Conservation (phyloP, 2,329 filamentous ascomycete species). For the Cryphonectria japonica region DNA sequence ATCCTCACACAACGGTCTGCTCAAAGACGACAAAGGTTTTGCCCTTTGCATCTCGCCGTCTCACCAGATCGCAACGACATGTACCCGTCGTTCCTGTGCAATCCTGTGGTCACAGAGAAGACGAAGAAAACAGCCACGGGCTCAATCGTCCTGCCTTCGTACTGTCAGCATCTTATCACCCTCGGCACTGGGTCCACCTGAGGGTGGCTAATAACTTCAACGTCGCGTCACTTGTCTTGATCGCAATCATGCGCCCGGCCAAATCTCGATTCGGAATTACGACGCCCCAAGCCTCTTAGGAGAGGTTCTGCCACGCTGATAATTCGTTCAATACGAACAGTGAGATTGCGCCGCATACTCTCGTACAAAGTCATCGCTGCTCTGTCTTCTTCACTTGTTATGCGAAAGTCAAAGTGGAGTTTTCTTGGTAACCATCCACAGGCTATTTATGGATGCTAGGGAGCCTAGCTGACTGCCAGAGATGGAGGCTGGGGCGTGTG, state of each 20-base stretch:
- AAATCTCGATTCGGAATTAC: not conserved
- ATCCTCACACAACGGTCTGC: not conserved
- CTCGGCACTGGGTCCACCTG: not conserved
- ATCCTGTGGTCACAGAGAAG: slow-evolving; percentile 3
- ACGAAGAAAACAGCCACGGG: slow-evolving; percentile 1
- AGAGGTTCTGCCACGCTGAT: slow-evolving; percentile 10
- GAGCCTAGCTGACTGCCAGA: not conserved
- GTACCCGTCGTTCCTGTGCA: not conserved
- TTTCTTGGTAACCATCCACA: no score
- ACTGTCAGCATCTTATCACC: not conserved
- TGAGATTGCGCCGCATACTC: not conserved
- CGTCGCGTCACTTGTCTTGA: not conserved
- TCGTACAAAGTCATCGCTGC: not conserved
- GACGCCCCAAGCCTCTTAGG: slow-evolving; percentile 5
- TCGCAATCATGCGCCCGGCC: not conserved
- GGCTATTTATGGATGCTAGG: slow-evolving; percentile 4
- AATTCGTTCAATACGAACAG: slow-evolving; percentile 6
- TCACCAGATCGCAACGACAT: not conserved
- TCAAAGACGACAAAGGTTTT: not conserved
- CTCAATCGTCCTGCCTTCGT: not conserved
- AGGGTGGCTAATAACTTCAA: not conserved
- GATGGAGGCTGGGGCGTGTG: slow-evolving; percentile 10
- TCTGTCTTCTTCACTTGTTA: no score
- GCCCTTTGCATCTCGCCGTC: not conserved
- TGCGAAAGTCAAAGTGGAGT: not conserved